These are phyloP conservation scores for Erysimum pusillum DNA, from an alignment of 441 rosid genomes.

Conservation along the genomic window DNA sequence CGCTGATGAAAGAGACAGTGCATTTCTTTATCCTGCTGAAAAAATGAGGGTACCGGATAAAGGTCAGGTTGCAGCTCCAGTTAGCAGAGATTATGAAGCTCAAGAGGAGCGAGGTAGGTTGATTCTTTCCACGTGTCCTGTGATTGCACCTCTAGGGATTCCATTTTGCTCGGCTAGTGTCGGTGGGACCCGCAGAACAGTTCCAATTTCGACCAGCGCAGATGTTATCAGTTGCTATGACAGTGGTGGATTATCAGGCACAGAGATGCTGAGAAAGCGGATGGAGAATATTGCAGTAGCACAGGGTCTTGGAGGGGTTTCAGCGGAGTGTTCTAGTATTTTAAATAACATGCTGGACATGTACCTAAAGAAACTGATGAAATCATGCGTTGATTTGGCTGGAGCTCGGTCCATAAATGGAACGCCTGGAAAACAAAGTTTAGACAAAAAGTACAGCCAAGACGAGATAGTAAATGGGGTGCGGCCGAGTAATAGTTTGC, in stretches of 20 bases:
- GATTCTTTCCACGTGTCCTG: slow-evolving; percentile 39
- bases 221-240: slow-evolving; percentile 48
- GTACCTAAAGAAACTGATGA: slow-evolving; percentile 63
- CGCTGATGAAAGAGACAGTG: slow-evolving; percentile 45
- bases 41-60: slow-evolving; percentile 42
- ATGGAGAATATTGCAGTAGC: slow-evolving; percentile 60
- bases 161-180: slow-evolving; percentile 47
- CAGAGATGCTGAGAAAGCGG: slow-evolving; percentile 50
- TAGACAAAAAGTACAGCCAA: slow-evolving; percentile 46
- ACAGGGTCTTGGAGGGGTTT: slow-evolving; percentile 61
- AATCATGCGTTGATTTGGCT: slow-evolving; percentile 57
- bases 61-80: slow-evolving; percentile 40
- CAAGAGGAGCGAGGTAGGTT: slow-evolving; percentile 34
- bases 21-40: slow-evolving; percentile 35
- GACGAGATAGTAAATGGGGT: slow-evolving; percentile 59
- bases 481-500: slow-evolving; percentile 49
- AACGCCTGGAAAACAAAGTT: slow-evolving; percentile 21
- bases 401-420: slow-evolving; percentile 47
- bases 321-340: slow-evolving; percentile 59
- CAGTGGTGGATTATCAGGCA: slow-evolving; percentile 52
- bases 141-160: slow-evolving; percentile 60
- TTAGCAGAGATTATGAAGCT: slow-evolving; percentile 46
- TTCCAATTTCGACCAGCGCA: slow-evolving; percentile 36
- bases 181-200: slow-evolving; percentile 46
- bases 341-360: slow-evolving; percentile 57